Conservation (phyloP, 441 rosid species). For the Metrosideros polymorpha region DNA sequence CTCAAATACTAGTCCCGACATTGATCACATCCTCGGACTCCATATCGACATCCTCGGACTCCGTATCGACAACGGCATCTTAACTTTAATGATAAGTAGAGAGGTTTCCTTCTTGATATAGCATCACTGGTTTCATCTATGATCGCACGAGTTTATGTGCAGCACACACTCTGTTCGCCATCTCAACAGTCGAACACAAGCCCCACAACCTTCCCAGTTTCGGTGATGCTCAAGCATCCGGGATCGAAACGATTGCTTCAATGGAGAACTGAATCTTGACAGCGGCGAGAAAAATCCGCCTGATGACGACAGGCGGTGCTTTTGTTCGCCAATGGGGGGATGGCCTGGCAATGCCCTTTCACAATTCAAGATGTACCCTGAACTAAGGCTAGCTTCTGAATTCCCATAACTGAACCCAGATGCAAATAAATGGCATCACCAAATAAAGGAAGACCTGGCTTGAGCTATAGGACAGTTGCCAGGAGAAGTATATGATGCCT, state of each 20-base stretch:
- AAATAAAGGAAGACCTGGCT: neutral
- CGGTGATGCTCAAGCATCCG: neutral
- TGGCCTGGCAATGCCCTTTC: neutral
- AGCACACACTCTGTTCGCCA: too few relatives aligned
- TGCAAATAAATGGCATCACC: neutral
- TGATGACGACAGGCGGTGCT: neutral
- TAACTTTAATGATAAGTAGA: neutral
- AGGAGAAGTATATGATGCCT: neutral
- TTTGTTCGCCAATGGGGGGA: neutral
- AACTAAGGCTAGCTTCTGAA: neutral
- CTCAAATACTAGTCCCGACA: neutral
- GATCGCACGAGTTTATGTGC: neutral
- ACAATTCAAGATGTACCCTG: neutral
- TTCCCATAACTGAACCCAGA: neutral
- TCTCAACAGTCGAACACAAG: neutral
- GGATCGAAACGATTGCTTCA: neutral
- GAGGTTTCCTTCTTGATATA: neutral
- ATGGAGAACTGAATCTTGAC: neutral
- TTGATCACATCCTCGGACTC: neutral
- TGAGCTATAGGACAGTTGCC: neutral
- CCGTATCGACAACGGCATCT: neutral
- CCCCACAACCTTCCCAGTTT: neutral
- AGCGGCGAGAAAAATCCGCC: neutral
- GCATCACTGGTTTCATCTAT: neutral
- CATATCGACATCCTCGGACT: neutral